Evolutionary conservation across 108 stramenopile species (phyloP), one percentile per base, ranked within the genome.

Genomic region (Fragilaria crotonensis): DNA sequence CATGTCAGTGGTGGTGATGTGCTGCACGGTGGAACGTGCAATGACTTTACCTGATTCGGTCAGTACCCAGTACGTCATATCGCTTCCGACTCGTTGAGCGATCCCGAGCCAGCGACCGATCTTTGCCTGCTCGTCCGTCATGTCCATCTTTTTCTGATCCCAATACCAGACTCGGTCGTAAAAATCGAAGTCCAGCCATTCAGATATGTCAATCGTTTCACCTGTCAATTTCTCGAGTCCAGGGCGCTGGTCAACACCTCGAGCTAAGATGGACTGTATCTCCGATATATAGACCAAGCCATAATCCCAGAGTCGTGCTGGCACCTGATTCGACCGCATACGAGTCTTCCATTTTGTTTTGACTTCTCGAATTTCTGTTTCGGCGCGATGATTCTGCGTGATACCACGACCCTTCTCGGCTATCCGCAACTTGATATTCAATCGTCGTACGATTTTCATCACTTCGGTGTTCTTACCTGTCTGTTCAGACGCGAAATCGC

Each of bases 201-300:
- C 69, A 1, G 69, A 63, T 1, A 78, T 71, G 57, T 78, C 77
- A 0, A 62, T 57, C 0, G 78, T 72, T n/a, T n/a, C n/a, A n/a
- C n/a, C n/a, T n/a, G n/a, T n/a, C n/a, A n/a, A n/a, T n/a, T n/a
- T n/a, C n/a, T n/a, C n/a, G n/a, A n/a, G n/a, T n/a, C n/a, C n/a
- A n/a, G n/a, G n/a, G n/a, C n/a, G n/a, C n/a, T n/a, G n/a, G n/a
- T n/a, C n/a, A n/a, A n/a, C n/a, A n/a, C n/a, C n/a, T n/a, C 9
- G 3, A 32, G 45, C 48, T 0, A 70, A 64, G 9, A 57, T 30
- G 5, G 5, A 14, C 52, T 59, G 57, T 1, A 63, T 47, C 41
- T 62, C 53, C 22, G 58, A 21, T 1, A 29, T 22, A 1, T 46
- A 65, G n/a, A 17, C 11, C 19, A 73, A 11, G 4, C 59, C 66